These are phyloP conservation scores for Pseudohalonectria lignicola DNA, from an alignment of 2,329 filamentous ascomycete genomes.

Conservation along the genomic window DNA sequence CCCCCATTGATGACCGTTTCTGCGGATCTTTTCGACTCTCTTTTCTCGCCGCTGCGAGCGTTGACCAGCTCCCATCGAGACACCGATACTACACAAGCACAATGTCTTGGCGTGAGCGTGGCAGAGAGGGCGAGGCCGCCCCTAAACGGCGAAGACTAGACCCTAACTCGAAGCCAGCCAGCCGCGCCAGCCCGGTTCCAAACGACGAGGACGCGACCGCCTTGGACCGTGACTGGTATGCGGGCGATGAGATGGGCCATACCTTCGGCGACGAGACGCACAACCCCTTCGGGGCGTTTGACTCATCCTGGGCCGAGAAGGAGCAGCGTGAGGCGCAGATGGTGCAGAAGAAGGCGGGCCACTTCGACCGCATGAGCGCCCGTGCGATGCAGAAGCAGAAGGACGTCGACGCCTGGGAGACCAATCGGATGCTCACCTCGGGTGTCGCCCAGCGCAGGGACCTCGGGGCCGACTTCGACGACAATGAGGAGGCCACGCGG, in stretches of 20 bases:
- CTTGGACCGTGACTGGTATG: constrained; percentile 88
- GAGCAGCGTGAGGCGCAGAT: constrained; percentile 63
- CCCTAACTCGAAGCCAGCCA: too few relatives aligned
- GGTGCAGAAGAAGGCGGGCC: constrained; percentile 69
- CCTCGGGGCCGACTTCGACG: constrained; percentile 74
- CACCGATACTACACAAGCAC: too few relatives aligned
- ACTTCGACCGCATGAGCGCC: constrained; percentile 55
- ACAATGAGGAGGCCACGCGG: constrained; percentile 83
- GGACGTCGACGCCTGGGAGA: constrained; percentile 97
- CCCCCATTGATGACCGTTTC: too few relatives aligned
- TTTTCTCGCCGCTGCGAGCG: too few relatives aligned
- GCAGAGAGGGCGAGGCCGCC: not conserved
- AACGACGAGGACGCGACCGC: constrained; percentile 62
- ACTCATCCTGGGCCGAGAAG: constrained; percentile 57
- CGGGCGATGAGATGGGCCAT: constrained; percentile 71
- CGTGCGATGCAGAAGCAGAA: constrained; percentile 77
- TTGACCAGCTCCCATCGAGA: too few relatives aligned
- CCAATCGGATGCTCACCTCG: constrained; percentile 94
- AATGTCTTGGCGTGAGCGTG: not conserved
- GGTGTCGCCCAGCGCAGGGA: constrained; percentile 87
- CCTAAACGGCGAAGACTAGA: too few relatives aligned
- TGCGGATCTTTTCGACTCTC: too few relatives aligned
- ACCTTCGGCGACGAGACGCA: constrained; percentile 86
- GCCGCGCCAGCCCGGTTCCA: too few relatives aligned
- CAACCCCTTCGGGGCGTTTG: constrained; percentile 76